These are phyloP conservation scores for Penicillium sclerotiorum DNA, from an alignment of 2,329 filamentous ascomycete species.

Conservation along the genomic window DNA sequence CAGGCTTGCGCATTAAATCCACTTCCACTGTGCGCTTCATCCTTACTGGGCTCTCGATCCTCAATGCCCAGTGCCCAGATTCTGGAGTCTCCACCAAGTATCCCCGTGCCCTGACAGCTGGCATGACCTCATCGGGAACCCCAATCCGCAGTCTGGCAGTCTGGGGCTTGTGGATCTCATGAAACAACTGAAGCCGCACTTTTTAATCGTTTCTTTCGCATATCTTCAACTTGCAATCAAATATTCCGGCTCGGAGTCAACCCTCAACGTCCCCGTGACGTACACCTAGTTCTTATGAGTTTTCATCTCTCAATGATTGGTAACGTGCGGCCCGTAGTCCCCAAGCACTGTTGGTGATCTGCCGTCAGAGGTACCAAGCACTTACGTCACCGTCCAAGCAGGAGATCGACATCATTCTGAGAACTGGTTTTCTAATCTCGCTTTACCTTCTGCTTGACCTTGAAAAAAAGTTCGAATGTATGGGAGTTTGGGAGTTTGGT, in stretches of 20 bases:
- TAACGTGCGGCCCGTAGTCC: too few relatives aligned
- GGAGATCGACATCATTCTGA: not conserved
- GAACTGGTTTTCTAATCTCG: not conserved
- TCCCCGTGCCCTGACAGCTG: conserved; percentile 13
- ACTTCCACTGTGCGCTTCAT: too few relatives aligned
- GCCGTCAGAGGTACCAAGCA: not conserved
- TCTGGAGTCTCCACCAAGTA: not conserved
- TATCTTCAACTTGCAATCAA: not conserved
- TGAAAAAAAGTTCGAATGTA: not conserved
- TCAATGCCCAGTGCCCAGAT: not conserved
- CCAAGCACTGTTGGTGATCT: too few relatives aligned
- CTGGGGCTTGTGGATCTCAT: too few relatives aligned
- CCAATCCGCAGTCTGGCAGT: too few relatives aligned
- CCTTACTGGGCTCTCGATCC: too few relatives aligned
- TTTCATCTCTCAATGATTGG: not conserved
- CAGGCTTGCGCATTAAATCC: too few relatives aligned
- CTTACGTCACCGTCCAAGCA: not conserved
- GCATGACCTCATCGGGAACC: conserved; percentile 21
- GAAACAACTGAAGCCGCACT: too few relatives aligned
- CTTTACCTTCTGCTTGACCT: not conserved
- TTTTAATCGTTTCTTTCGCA: too few relatives aligned
- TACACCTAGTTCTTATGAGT: too few relatives aligned
- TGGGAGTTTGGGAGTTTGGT: conserved; percentile 1
- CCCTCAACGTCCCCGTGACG: too few relatives aligned
- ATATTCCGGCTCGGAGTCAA: not conserved